phyloP scores from a whole-genome alignment of 2,329 filamentous ascomycete species.

The Aspergillus sp. region DNA sequence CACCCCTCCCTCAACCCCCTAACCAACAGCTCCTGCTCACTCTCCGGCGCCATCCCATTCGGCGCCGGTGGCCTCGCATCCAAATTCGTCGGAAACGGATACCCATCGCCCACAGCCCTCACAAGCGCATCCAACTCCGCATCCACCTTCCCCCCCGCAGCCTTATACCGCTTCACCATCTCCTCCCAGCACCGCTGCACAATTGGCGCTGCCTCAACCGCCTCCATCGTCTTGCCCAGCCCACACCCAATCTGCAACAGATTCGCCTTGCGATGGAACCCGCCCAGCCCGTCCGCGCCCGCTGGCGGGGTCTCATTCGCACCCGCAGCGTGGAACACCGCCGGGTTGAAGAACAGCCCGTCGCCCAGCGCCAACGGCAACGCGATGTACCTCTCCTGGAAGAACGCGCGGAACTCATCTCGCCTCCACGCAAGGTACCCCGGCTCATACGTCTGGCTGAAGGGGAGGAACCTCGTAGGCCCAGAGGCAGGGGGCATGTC shows the following conservation, averaged over 20 bases:
- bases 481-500: constrained; percentile 60
- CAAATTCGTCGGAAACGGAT: constrained; percentile 63
- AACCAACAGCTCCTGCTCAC: constrained; percentile 55
- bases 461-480: constrained; percentile 61
- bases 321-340: constrained; percentile 63
- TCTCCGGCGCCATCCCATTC: constrained; percentile 60
- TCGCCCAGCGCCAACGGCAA: constrained; percentile 57
- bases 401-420: constrained; percentile 55
- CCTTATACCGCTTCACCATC: constrained; percentile 53
- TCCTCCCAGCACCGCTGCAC: constrained; percentile 55
- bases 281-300: constrained; percentile 15
- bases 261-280: constrained; percentile 59
- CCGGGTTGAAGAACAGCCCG: constrained; percentile 64
- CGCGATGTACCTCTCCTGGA: constrained; percentile 53
- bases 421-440: constrained; percentile 61
- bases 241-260: constrained; percentile 62
- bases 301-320: constrained; percentile 46
- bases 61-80: constrained; percentile 57
- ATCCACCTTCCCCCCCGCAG: constrained; percentile 27
- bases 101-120: constrained; percentile 56
- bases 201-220: constrained; percentile 53
- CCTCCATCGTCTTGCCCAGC: constrained; percentile 66
- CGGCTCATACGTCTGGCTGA: constrained; percentile 56
- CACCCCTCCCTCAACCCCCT: constrained; percentile 46
- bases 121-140: constrained; percentile 50